These are phyloP conservation scores for Allomyces javanicus DNA, from an alignment of 192 early-diverging fungal genomes.

Conservation along the genomic window DNA sequence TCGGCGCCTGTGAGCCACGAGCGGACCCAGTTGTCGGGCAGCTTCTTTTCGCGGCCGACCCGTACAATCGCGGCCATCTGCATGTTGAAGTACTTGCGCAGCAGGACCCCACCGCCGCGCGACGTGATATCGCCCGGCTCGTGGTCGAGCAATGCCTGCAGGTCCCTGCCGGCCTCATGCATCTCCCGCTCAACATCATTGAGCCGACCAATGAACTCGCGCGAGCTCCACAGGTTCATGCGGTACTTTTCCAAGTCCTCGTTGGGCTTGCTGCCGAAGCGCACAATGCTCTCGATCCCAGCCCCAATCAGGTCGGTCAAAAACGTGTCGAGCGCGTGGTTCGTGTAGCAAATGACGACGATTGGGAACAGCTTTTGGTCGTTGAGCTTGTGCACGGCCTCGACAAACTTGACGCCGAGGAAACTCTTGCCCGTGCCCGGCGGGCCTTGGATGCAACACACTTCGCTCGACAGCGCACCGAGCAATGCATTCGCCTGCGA, in stretches of 20 bases:
- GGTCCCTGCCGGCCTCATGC: background rate
- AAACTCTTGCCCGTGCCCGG: conserved; percentile 32
- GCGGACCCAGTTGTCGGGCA: no score
- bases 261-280: conserved; percentile 23
- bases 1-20: no score
- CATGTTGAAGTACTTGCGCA: no score
- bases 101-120: no score
- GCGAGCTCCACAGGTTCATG: conserved; percentile 1
- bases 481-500: conserved; percentile 27
- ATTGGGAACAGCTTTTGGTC: conserved; percentile 12
- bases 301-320: conserved; percentile 25
- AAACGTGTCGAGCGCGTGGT: conserved; percentile 43
- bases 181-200: background rate
- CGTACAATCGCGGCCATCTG: no score
- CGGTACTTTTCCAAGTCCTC: conserved; percentile 9
- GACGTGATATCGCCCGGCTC: background rate
- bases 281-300: conserved; percentile 17
- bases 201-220: background rate
- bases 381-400: conserved; percentile 15
- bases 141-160: background rate
- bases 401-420: conserved; percentile 28
- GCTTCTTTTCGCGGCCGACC: no score
- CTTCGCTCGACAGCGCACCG: conserved; percentile 20
- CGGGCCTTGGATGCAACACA: conserved; percentile 38
- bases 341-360: conserved; percentile 31